These are phyloP conservation scores for Phytophthora agathidicida DNA, from an alignment of 352 stramenopile genomes.

Conservation along the genomic window DNA sequence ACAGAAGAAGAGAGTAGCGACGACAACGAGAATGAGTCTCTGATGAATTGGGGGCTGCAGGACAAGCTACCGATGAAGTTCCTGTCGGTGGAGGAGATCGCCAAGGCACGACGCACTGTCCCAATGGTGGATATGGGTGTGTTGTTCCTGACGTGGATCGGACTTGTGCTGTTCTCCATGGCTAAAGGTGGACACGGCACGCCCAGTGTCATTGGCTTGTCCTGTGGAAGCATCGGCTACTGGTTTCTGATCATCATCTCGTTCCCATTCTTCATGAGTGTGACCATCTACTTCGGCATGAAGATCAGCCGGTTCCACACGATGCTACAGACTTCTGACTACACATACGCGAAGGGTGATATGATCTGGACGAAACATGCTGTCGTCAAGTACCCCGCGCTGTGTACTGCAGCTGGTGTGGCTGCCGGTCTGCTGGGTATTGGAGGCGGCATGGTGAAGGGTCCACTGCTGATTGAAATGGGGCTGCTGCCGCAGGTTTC, in stretches of 20 bases:
- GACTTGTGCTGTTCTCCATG: constrained; percentile 79
- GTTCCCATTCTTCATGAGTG: constrained; percentile 73
- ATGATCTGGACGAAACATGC: constrained; percentile 93
- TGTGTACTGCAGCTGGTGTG: constrained; percentile 76
- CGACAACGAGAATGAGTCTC: constrained; percentile 60
- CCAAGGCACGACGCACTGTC: constrained; percentile 53
- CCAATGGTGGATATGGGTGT: constrained; percentile 68
- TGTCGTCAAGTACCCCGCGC: constrained; percentile 83
- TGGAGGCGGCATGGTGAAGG: constrained; percentile 92
- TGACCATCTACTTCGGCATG: constrained; percentile 78
- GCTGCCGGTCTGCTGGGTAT: constrained; percentile 86
- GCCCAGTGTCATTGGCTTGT: constrained; percentile 73
- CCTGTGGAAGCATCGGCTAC: constrained; percentile 71
- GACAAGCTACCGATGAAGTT: constrained; percentile 36
- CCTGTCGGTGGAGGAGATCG: constrained; percentile 58
- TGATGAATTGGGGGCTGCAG: constrained; percentile 55
- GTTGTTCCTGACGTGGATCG: constrained; percentile 80
- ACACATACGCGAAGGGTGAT: constrained; percentile 96
- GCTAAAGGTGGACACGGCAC: constrained; percentile 79
- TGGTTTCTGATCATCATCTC: constrained; percentile 65
- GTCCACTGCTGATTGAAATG: constrained; percentile 91
- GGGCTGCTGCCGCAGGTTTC: constrained; percentile 87
- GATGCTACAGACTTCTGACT: constrained; percentile 73
- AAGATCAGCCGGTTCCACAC: constrained; percentile 71
- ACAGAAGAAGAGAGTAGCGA: constrained; percentile 53